Percentiles rank a stretch among this genome's conserved stretches.
phyloP scores from a whole-genome alignment of 306 rosid species.

The Fragaria nilgerrensis region DNA sequence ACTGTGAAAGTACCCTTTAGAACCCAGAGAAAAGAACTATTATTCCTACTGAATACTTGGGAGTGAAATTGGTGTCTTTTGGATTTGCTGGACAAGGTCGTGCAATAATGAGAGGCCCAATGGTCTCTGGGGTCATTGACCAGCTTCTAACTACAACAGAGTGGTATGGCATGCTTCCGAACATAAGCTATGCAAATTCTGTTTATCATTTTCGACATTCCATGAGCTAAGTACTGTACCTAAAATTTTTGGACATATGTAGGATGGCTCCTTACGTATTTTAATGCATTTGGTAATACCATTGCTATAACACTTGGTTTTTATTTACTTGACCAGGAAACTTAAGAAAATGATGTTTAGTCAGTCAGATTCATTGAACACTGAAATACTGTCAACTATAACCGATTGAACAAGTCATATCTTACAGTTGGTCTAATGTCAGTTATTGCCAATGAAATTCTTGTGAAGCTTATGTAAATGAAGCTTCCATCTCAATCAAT shows the following conservation, averaged over 20 bases:
- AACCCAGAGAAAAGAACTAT: constrained; percentile 79
- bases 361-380: neutral
- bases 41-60: constrained; percentile 90
- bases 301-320: neutral
- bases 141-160: constrained; percentile 93
- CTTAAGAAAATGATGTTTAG: neutral
- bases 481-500: neutral
- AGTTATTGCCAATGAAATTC: neutral
- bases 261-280: constrained; percentile 7
- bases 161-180: constrained; percentile 51
- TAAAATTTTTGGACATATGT: constrained; percentile 5
- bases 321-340: neutral
- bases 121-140: constrained; percentile 96
- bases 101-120: constrained; percentile 98
- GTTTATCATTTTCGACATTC: neutral
- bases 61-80: constrained; percentile 93
- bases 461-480: neutral
- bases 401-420: neutral
- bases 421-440: neutral
- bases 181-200: neutral
- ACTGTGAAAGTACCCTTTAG: constrained; percentile 39
- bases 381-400: neutral
- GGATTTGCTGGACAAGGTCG: constrained; percentile 99
- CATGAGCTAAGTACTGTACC: neutral
- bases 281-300: neutral